Evolutionary conservation across 768 basidiomycete genomes (phyloP), one percentile per base, ranked within the genome.

Genomic region (Clitopilus passeckerianus): DNA sequence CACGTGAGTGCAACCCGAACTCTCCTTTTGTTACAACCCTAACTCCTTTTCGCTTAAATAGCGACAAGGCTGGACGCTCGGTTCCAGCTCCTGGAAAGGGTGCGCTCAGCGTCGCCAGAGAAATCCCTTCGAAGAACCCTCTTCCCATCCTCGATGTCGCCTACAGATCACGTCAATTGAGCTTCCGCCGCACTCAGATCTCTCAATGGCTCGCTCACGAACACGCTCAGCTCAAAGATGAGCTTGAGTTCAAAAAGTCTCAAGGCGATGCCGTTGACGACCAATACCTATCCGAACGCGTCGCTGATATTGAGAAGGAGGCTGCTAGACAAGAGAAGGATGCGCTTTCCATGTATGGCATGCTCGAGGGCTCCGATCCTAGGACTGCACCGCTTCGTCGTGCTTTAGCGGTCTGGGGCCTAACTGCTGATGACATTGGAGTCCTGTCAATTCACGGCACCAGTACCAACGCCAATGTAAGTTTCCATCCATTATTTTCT

Each of bases 41-140:
- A 44, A n/a, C 10, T 41, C 37, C 5, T 41, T n/a, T 15, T 5
- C 12, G 14, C 10, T 3, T n/a, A 12, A 35, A 41, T 41, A 96
- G 91, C 65, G 97, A 99, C 80, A 99, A 99, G 77, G 96, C 97
- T 61, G 97, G 97, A 16, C 94, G 97, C 54, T 98, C 95, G 3
- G 87, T 99, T 59, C 97, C 97, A 50, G 97, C 97, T 60, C 97
- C 97, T 54, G 97, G 97, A 59, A 88, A 89, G 60, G 97, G 97
- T 64, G 91, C 94, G 24, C 83, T 99, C 37, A 85, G 87, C 9
- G 86, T 95, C 58, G 97, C 94, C 14, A 84, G 94, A 62, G 87
- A 98, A 76, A 76, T 96, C 46, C 80, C 87, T 7, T 84, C 90
- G 1, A 89, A 90, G 67, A 83, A 90, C 59, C 86, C 93, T 34